Percentiles rank a stretch among this genome's conserved stretches.
Conservation (phyloP, 106 monocot genomes). For the Phalaenopsis aphrodite region DNA sequence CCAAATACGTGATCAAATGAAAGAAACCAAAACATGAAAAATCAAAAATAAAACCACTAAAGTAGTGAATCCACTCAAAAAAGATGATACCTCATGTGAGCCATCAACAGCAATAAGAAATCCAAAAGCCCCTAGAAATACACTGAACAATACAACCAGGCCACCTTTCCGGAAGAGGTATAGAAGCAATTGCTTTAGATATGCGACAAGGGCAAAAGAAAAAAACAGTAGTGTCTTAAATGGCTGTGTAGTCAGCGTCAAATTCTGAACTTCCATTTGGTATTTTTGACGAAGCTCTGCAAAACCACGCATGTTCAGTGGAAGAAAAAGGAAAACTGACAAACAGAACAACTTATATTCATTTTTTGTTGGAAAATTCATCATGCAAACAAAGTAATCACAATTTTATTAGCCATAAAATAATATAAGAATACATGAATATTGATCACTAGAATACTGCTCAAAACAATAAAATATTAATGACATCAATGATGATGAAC, state of each 20-base stretch:
- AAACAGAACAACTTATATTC: background rate
- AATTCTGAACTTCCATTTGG: conserved; percentile 47
- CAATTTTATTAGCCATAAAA: background rate
- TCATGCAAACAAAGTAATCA: background rate
- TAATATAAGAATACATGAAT: no score
- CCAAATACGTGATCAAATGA: background rate
- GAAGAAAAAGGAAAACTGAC: background rate
- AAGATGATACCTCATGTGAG: conserved; percentile 55
- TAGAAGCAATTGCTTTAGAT: conserved; percentile 37
- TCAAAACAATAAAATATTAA: background rate
- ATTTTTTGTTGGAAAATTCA: background rate
- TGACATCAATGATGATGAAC: background rate
- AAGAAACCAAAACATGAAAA: background rate
- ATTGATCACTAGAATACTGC: no score
- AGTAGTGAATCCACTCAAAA: background rate
- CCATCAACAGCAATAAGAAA: conserved; percentile 47
- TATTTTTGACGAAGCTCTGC: conserved; percentile 61
- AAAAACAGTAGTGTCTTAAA: conserved; percentile 59
- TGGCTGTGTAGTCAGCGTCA: conserved; percentile 70
- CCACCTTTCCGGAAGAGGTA: conserved; percentile 39
- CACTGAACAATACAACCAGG: conserved; percentile 32
- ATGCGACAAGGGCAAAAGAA: conserved; percentile 33
- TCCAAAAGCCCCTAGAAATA: conserved; percentile 22
- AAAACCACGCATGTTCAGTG: conserved; percentile 13
- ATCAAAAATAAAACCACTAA: background rate